These are phyloP conservation scores for Lepraria neglecta DNA, from an alignment of 495 filamentous ascomycete species.

Conservation along the genomic window DNA sequence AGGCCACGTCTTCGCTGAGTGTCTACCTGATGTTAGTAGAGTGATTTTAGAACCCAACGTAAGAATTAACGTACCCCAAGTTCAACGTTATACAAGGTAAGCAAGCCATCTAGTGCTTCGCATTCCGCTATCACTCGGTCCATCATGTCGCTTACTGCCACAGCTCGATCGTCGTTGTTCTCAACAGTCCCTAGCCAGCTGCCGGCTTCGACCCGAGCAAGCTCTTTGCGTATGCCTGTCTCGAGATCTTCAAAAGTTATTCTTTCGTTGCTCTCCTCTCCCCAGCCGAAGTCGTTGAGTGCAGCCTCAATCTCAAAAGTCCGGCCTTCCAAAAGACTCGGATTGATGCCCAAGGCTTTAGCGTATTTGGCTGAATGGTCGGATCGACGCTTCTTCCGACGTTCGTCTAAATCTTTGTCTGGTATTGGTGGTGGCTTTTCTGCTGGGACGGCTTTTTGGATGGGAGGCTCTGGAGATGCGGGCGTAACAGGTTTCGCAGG, in stretches of 20 bases:
- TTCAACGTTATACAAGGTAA: slow-evolving; percentile 92
- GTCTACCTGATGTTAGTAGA: slow-evolving; percentile 55
- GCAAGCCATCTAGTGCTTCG: slow-evolving; percentile 85
- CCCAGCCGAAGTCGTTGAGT: slow-evolving; percentile 87
- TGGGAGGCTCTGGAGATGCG: slow-evolving; percentile 15
- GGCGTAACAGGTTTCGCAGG: slow-evolving; percentile 21
- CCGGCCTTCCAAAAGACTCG: slow-evolving; percentile 58
- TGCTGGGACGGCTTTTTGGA: not conserved
- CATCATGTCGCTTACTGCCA: slow-evolving; percentile 72
- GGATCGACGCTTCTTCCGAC: slow-evolving; percentile 56
- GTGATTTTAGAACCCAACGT: not conserved
- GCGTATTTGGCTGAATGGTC: slow-evolving; percentile 76
- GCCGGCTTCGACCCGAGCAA: slow-evolving; percentile 83
- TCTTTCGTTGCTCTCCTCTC: slow-evolving; percentile 60
- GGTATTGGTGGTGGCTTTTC: slow-evolving; percentile 33
- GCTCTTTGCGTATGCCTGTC: slow-evolving; percentile 74
- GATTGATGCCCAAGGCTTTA: slow-evolving; percentile 66
- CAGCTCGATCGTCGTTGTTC: slow-evolving; percentile 82
- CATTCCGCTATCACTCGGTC: slow-evolving; percentile 88
- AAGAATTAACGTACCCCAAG: slow-evolving; percentile 60
- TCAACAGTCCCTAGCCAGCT: slow-evolving; percentile 86
- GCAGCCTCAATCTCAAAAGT: slow-evolving; percentile 69
- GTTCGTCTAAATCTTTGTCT: slow-evolving; percentile 37
- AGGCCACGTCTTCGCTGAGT: slow-evolving; percentile 88
- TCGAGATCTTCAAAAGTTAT: slow-evolving; percentile 77